Evolutionary conservation across 306 rosid genomes (phyloP), one percentile per base, ranked within the genome.

Genomic region (Sechiopsis laciniata): DNA sequence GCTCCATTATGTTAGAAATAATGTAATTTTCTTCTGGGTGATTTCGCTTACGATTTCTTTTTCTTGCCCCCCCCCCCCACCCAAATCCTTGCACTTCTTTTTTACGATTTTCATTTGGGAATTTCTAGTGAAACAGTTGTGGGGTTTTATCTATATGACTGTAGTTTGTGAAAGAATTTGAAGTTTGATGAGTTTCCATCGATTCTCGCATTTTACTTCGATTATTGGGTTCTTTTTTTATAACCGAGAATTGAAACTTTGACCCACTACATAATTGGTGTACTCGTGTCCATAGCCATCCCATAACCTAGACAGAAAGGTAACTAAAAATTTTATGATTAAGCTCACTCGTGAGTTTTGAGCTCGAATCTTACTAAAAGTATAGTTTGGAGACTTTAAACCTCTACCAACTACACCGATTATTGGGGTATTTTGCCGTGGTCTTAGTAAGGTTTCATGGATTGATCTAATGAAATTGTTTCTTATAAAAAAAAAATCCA

Each of bases 81-180:
- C 15, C 61, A 8, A 53, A 26, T 29, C 7, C 60, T 32, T 51
- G 62, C 62, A 55, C 29, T 71, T 71, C 63, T 50, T 50, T 5
- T 52, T 10, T 54, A 35, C 45, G 19, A 32, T 71, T 17, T 54
- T 10, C 2, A 13, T 71, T 72, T 17, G 8, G 0, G 63, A 55
- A 20, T 54, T 71, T 71, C 62, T 71, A 21, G 50, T n/a, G 19
- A 54, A 54, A 72, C 12, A n/a, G 16, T 67, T 5, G 17, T 67
- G 55, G 72, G 72, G 4, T 32, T 32, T 32, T 32, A 32, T 32
- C 37, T 32, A 42, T 1, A 42, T 42, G 48, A 22, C 26, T n/a
- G 35, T 32, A 54, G 0, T 55, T 32, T 32, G 35, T 55, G 64
- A 55, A 32, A 63, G 40, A 54, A 6, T 72, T 54, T n/a, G 4